These are phyloP conservation scores for Pichia pseudocactophila DNA, from an alignment of 805 yeast genomes.

Conservation along the genomic window DNA sequence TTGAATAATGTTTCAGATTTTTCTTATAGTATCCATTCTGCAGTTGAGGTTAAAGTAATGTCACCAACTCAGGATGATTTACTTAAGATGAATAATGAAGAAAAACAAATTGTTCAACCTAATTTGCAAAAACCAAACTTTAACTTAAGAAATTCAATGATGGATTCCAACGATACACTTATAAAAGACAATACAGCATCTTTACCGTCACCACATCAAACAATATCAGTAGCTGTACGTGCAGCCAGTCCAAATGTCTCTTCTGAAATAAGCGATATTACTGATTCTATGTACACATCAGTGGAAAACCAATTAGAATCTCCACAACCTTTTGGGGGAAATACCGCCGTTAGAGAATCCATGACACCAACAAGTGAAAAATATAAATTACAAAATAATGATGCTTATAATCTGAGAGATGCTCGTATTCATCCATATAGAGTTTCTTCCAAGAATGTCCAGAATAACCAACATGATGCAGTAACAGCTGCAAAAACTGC, in stretches of 20 bases:
- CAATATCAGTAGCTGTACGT: no score
- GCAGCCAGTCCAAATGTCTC: constrained; percentile 1
- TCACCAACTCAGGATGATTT: constrained; percentile 19
- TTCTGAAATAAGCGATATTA: constrained; percentile 1
- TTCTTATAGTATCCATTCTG: constrained; percentile 26
- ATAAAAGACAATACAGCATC: no score
- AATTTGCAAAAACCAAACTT: no score
- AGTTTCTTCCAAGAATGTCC: not conserved
- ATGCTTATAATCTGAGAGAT: no score
- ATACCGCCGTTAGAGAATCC: not conserved
- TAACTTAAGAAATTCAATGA: no score
- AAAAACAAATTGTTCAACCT: constrained; percentile 1
- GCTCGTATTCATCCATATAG: not conserved
- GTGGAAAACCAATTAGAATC: constrained; percentile 2
- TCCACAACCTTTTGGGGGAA: not conserved
- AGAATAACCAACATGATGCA: not conserved
- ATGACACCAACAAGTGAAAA: not conserved
- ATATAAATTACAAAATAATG: no score
- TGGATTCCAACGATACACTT: no score
- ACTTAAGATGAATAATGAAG: constrained; percentile 10
- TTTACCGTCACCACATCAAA: no score
- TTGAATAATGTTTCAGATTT: constrained; percentile 19
- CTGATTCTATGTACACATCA: constrained; percentile 6
- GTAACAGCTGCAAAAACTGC: not conserved
- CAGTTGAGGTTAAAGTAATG: constrained; percentile 22